phyloP scores from a whole-genome alignment of 1,284 basidiomycete species.

The Moesziomyces antarcticus region DNA sequence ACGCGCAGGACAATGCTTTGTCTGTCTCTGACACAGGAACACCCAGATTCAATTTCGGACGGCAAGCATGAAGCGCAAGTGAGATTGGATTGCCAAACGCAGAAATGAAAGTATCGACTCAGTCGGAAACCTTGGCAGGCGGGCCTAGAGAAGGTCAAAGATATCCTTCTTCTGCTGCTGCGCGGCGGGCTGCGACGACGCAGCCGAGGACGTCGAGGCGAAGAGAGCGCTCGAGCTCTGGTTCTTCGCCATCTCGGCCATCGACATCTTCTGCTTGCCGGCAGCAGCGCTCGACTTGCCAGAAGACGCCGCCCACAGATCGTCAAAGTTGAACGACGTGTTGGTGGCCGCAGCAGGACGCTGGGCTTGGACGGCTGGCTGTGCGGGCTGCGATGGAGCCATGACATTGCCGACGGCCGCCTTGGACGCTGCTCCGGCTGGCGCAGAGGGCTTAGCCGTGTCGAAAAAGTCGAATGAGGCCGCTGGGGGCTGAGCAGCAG shows the following conservation, averaged over 20 bases:
- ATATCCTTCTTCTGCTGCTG: conserved; percentile 53
- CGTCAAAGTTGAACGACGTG: conserved; percentile 76
- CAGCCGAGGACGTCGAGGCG: conserved; percentile 7
- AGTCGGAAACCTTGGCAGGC: not conserved
- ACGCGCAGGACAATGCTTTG: too few species aligned
- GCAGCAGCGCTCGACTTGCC: conserved; percentile 68
- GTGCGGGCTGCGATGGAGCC: conserved; percentile 19
- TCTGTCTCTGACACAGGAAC: too few species aligned
- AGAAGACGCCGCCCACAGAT: conserved; percentile 87
- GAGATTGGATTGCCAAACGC: not conserved
- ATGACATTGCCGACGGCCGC: conserved; percentile 15
- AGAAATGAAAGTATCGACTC: too few species aligned
- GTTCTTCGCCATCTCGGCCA: conserved; percentile 68
- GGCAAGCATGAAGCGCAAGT: not conserved
- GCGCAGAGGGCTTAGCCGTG: conserved; percentile 54
- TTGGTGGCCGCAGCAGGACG: conserved; percentile 37
- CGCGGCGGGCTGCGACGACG: conserved; percentile 13
- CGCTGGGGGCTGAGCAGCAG: conserved; percentile 32
- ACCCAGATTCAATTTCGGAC: too few species aligned
- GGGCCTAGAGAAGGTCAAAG: conserved; percentile 53
- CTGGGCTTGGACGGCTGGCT: conserved; percentile 11
- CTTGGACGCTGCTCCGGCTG: conserved; percentile 12
- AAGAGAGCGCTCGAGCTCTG: conserved; percentile 57
- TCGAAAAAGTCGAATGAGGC: conserved; percentile 72
- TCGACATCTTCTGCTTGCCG: conserved; percentile 61